Evolutionary conservation across 441 rosid species (phyloP), one percentile per base, ranked within the genome.

Genomic region (Aquilaria agallochum): DNA sequence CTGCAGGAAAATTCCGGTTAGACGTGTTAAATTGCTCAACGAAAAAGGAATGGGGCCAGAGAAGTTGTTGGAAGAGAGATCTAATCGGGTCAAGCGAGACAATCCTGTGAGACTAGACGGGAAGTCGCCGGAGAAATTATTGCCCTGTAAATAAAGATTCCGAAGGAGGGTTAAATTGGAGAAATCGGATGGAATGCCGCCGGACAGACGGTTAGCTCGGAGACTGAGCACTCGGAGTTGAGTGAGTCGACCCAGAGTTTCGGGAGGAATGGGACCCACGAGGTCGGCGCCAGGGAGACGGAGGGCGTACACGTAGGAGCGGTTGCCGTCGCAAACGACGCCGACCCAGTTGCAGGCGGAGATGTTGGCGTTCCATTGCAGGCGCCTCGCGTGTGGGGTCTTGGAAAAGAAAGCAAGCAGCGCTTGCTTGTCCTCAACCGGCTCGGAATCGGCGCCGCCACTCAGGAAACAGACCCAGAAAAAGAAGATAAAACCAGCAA

Each of bases 321-420:
- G 72, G 59, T 68, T 59, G 8, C 71, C 3, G 76, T 81, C 80
- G 80, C 97, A 90, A 53, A 47, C 65, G 27, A 90, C 80, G 9
- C 97, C 97, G 45, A 81, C 74, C 97, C 97, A 90, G 79, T 53
- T 66, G 71, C 97, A 90, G 47, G 81, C 88, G 6, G 97, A 78
- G 61, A 54, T 76, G n/a, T 84, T 70, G 51, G 68, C 61, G 76
- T 80, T 79, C 97, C 97, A 90, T 49, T 76, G 82, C 52, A 90
- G 68, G 30, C 95, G 97, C n/a, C 70, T 78, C 55, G 81, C 80
- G 78, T 90, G 95, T 3, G 81, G 93, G 45, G 76, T 76, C 46
- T 27, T 67, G 1, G 71, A 42, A 45, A 85, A 55, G 78, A 90
- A 90, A 3, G 76, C 58, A 67, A 90, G 82, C 58, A 90, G 89